Percentiles rank a stretch among this genome's conserved stretches.
phyloP scores from a whole-genome alignment of 2,329 filamentous ascomycete genomes.

The Nemania abortiva region DNA sequence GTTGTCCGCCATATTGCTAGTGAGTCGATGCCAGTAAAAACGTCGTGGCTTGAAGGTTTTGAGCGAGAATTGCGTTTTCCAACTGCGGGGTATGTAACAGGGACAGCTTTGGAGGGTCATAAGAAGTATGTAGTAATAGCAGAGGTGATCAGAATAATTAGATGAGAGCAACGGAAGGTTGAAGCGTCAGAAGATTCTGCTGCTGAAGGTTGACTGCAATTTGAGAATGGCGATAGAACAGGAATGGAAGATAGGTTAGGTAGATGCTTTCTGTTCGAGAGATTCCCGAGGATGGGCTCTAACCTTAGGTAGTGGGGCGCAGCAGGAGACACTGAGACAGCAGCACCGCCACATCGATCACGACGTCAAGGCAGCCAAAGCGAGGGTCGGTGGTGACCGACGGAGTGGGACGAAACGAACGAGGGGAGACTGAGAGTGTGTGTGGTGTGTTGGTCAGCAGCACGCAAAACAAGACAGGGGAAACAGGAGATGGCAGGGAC shows the following conservation, averaged over 20 bases:
- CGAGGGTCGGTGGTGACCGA: too few species aligned
- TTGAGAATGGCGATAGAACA: not conserved
- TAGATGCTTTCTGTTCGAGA: too few species aligned
- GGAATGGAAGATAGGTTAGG: too few species aligned
- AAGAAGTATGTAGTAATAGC: conserved; percentile 17
- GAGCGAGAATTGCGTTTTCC: conserved; percentile 22
- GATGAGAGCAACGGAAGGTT: conserved; percentile 13
- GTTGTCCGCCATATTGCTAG: conserved; percentile 57
- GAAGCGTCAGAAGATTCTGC: not conserved
- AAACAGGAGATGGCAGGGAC: too few species aligned
- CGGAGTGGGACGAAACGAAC: conserved; percentile 8
- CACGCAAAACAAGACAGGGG: too few species aligned
- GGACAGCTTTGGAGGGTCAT: conserved; percentile 13
- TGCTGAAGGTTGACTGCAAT: conserved; percentile 4
- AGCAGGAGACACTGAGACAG: too few species aligned
- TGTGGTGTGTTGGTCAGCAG: too few species aligned
- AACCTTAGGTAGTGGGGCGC: too few species aligned
- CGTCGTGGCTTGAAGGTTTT: conserved; percentile 21
- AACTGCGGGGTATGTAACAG: conserved; percentile 22
- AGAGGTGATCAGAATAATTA: conserved; percentile 15
- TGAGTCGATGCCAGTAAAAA: conserved; percentile 26
- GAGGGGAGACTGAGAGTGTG: too few species aligned
- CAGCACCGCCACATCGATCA: too few species aligned
- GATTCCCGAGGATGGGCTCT: too few species aligned
- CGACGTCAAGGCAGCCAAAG: too few species aligned